phyloP scores from a whole-genome alignment of 2,329 filamentous ascomycete genomes.

The Ophiostoma himal-ulmi region DNA sequence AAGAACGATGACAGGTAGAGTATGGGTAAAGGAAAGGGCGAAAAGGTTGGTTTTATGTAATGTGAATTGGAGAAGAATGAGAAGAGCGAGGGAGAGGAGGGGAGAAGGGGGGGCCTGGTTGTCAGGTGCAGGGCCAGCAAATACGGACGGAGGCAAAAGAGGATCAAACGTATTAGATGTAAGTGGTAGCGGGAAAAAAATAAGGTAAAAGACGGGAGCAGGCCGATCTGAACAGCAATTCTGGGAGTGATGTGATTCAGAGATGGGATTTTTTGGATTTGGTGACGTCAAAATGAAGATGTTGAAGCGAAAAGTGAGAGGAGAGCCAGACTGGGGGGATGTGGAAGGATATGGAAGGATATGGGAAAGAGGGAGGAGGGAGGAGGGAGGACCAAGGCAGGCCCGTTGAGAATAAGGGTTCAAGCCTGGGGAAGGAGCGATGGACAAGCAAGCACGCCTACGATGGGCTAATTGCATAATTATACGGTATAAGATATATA shows the following conservation, averaged over 20 bases:
- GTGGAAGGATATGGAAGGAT: not conserved
- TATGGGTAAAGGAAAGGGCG: constrained; percentile 39
- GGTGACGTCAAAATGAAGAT: not conserved
- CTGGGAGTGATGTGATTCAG: not conserved
- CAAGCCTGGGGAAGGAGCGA: constrained; percentile 8
- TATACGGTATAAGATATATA: not conserved
- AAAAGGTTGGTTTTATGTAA: constrained; percentile 47
- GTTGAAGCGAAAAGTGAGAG: not conserved
- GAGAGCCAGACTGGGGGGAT: not conserved
- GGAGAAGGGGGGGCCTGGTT: constrained; percentile 22
- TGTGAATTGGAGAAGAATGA: constrained; percentile 35
- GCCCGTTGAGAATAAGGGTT: not conserved
- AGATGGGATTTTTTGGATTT: not conserved
- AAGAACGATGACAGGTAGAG: constrained; percentile 37
- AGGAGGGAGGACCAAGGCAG: constrained; percentile 24
- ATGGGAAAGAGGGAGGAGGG: constrained; percentile 33
- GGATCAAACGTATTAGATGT: not conserved
- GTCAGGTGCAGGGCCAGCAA: constrained; percentile 4
- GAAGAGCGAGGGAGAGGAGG: constrained; percentile 27
- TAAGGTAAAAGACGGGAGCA: not conserved
- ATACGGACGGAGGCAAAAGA: constrained; percentile 14
- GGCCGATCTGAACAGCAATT: not conserved
- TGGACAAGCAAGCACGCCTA: not conserved
- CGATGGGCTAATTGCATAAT: not conserved
- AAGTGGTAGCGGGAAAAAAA: not conserved